phyloP scores from a whole-genome alignment of 495 filamentous ascomycete genomes.

The Choiromyces venosus region DNA sequence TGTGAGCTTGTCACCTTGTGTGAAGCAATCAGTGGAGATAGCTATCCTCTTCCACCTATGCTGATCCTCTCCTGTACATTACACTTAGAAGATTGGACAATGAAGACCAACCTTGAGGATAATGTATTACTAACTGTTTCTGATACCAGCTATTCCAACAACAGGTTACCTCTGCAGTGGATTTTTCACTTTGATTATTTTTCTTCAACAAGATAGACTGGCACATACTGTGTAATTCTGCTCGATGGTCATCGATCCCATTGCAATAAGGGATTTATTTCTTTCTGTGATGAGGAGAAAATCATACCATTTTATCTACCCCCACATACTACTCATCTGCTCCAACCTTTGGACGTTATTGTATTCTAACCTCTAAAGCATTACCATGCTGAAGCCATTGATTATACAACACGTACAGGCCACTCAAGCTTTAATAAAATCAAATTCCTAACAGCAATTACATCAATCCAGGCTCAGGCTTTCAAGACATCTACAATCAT shows the following conservation, averaged over 20 bases:
- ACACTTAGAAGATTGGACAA: no score
- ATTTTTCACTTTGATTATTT: no score
- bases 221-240: constrained; percentile 9
- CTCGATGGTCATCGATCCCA: constrained; percentile 7
- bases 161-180: no score
- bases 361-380: constrained; percentile 11
- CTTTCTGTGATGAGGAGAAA: not conserved
- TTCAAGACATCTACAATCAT: not conserved
- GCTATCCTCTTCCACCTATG: no score
- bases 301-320: constrained; percentile 24
- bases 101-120: no score
- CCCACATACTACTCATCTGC: constrained; percentile 23
- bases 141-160: no score
- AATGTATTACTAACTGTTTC: no score
- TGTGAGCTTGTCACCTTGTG: no score
- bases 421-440: not conserved
- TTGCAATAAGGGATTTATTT: constrained; percentile 2
- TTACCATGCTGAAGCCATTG: not conserved
- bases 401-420: not conserved
- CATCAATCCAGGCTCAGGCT: not conserved
- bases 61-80: no score
- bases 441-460: not conserved
- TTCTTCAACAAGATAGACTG: no score
- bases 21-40: no score
- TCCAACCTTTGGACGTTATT: constrained; percentile 25